phyloP scores from a whole-genome alignment of 305 asterid genomes.

The Salvia sclarea region DNA sequence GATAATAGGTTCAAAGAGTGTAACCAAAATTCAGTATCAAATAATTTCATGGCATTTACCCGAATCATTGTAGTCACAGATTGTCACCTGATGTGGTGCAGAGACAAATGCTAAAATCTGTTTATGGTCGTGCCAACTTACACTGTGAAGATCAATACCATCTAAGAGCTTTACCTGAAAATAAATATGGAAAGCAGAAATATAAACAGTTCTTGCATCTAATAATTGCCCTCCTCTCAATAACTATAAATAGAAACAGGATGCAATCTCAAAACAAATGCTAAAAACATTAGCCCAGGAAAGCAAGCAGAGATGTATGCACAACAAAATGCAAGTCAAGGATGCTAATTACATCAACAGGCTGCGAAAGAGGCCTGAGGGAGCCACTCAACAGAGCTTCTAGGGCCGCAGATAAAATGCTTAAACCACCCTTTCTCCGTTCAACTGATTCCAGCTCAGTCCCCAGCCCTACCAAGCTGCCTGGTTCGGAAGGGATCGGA shows the following conservation, averaged over 20 bases:
- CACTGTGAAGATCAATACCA: constrained; percentile 62
- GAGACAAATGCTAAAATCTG: constrained; percentile 81
- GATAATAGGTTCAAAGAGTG: constrained; percentile 15
- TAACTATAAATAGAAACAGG: neutral
- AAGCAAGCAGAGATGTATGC: neutral
- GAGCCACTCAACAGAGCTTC: constrained; percentile 58
- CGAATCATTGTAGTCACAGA: constrained; percentile 80
- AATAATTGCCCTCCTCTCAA: constrained; percentile 10
- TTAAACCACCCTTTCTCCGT: constrained; percentile 42
- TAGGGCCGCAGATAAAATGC: constrained; percentile 41
- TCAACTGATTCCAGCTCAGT: constrained; percentile 45
- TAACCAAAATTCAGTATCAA: neutral
- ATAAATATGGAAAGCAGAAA: neutral
- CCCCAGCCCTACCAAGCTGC: constrained; percentile 37
- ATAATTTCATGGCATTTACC: constrained; percentile 46
- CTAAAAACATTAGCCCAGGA: neutral
- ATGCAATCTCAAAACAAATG: constrained; percentile 9
- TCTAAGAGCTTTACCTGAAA: constrained; percentile 70
- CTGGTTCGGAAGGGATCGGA: constrained; percentile 67
- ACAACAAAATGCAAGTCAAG: neutral
- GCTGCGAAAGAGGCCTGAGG: constrained; percentile 51
- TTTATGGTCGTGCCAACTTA: constrained; percentile 85
- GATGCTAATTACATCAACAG: constrained; percentile 54
- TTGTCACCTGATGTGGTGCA: constrained; percentile 71
- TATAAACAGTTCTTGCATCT: neutral